phyloP scores from a whole-genome alignment of 352 stramenopile genomes.

The Blastocystis sp. region DNA sequence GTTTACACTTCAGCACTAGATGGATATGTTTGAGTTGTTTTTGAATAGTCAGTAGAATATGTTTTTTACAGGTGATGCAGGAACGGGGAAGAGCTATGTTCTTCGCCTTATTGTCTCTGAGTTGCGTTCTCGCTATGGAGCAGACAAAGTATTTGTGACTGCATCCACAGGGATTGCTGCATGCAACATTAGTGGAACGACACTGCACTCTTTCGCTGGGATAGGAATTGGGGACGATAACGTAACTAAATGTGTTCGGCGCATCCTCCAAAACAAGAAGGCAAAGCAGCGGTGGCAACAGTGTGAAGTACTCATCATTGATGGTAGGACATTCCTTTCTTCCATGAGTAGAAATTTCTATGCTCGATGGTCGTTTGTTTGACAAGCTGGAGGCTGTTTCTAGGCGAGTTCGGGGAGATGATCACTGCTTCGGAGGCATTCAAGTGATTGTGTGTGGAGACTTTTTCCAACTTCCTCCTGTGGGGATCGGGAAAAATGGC shows the following conservation, averaged over 20 bases:
- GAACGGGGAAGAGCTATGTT: slow-evolving; percentile 77
- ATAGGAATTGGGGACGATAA: slow-evolving; percentile 69
- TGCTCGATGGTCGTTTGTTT: slow-evolving; percentile 78
- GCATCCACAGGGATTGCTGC: slow-evolving; percentile 76
- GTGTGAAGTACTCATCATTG: slow-evolving; percentile 77
- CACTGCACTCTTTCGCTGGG: slow-evolving; percentile 82
- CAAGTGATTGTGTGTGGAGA: slow-evolving; percentile 87
- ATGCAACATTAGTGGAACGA: slow-evolving; percentile 75
- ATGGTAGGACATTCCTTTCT: slow-evolving; percentile 64
- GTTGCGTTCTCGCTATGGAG: slow-evolving; percentile 30
- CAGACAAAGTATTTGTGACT: slow-evolving; percentile 73
- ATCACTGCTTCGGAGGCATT: slow-evolving; percentile 80
- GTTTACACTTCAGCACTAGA: slow-evolving; percentile 33
- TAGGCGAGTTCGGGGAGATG: slow-evolving; percentile 69
- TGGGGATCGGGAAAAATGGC: slow-evolving; percentile 67
- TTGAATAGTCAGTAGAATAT: slow-evolving; percentile 68
- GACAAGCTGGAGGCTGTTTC: slow-evolving; percentile 79
- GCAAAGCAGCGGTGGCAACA: slow-evolving; percentile 65
- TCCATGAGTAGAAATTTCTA: slow-evolving; percentile 74
- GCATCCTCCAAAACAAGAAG: slow-evolving; percentile 67
- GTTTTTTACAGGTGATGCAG: slow-evolving; percentile 78
- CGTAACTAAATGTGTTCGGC: slow-evolving; percentile 50
- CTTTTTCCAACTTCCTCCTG: slow-evolving; percentile 89
- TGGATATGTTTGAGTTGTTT: background rate
- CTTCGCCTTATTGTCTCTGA: slow-evolving; percentile 70